Base-by-base conservation (phyloP, 179 eudicot species). In the Monotropa hypopitys region DNA sequence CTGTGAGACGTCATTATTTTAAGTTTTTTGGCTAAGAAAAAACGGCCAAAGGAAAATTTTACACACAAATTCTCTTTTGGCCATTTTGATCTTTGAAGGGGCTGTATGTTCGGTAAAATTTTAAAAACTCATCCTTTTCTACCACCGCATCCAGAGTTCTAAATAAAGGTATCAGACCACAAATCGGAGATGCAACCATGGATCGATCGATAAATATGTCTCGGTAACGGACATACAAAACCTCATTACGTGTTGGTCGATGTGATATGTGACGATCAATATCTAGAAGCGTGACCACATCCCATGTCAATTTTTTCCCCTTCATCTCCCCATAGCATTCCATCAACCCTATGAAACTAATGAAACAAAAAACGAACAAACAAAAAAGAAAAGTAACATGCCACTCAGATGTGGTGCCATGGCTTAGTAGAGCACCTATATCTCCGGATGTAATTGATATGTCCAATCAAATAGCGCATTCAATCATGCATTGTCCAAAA, bases 401-500 rank as follows among this genome's bases (percentile, higher is more conserved):
- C 47, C 51, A 42, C 77, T 38, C 11, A 32, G 16, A 56, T 74
- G 8, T 61, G 7, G 26, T 23, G 21, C 20, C 65, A 45, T 47
- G 33, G 51, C 38, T 51, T 63, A 70, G 38, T 33, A 50, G 30
- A 13, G 8, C 63, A 16, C 47, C 70, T 8, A 47, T 57, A 9
- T 56, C 72, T 50, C 9, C 30, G 12, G 61, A 59, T 30, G 81
- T 71, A 46, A 62, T 74, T 45, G 72, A 76, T 66, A 80, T 80
- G 51, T 53, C 83, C 11, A 76, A 70, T 84, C 79, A 32, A n/a
- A n/a, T n/a, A n/a, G n/a, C 80, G 87, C 45, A 82, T 76, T 11
- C 83, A 82, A 57, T 79, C 80, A 26, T 83, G 85, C 85, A 85
- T 67, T 76, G 78, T 83, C 20, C 77, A 11, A 10, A 23, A 7